Base-by-base conservation (phyloP, 2,329 filamentous ascomycete species). In the Arthroderma sp. region DNA sequence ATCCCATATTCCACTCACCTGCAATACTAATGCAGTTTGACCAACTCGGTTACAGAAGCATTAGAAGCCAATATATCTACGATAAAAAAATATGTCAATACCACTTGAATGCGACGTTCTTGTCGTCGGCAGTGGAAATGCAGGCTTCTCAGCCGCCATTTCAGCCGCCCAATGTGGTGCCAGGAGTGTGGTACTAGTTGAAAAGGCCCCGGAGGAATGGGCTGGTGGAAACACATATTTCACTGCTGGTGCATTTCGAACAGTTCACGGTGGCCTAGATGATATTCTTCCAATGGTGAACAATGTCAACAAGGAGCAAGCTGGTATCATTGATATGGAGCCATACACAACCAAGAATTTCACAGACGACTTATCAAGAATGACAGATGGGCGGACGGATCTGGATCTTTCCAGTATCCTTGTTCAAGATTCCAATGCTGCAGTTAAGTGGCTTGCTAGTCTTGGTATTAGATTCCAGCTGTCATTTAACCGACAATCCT, bases 401-500 rank as follows among this genome's bases (percentile, higher is more conserved):
- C 73, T 72, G 0, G 67, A 62, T 0, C 70, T 86, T 8, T 73
- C 75, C 0, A 65, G 70, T 15, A 69, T 70, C 0, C 69, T 86
- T 1, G 74, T 86, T 0, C 61, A 71, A 1, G 77, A 82, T 19
- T 80, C 77, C 0, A 76, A 76, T 55, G 67, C 66, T 0, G 69
- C 79, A 0, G 68, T 83, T 6, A 76, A 78, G 62, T 84, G 82
- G 82, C 71, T 85, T 1, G 73, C 73, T 1, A 61, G 66, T 51
- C 74, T 80, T 41, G 82, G 82, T 0, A 69, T 83, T 1, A 71
- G 75, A 1, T 85, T 82, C 63, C 76, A 81, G 63, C 70, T 86
- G 2, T 79, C 77, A 1, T 86, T 86, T 67, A 81, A 85, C 59
- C 74, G 84, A 2, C 83, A 87, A 64, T 81, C 84, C 0, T 87